Conservation (phyloP, 345 rosid genomes). For the Microthlaspi erraticum region DNA sequence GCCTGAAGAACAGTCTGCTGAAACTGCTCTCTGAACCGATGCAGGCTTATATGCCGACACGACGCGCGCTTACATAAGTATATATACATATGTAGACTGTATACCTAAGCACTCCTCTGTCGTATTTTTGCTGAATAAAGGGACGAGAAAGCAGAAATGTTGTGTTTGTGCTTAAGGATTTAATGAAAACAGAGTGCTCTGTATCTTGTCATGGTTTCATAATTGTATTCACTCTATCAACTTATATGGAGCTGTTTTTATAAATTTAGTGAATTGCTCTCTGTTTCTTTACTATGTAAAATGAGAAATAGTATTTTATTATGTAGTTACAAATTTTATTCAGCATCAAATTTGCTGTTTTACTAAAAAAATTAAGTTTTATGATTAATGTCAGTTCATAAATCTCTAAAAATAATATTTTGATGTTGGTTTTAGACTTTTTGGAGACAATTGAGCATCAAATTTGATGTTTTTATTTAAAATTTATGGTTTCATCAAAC, state of each 20-base stretch:
- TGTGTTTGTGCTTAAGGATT: slow-evolving; percentile 20
- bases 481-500: too few relatives aligned
- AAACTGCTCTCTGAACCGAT: slow-evolving; percentile 28
- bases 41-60: slow-evolving; percentile 1
- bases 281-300: too few relatives aligned
- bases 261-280: not conserved
- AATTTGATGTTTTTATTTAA: too few relatives aligned
- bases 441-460: too few relatives aligned
- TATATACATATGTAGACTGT: slow-evolving; percentile 29
- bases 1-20: slow-evolving; percentile 50
- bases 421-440: too few relatives aligned
- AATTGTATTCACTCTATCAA: not conserved
- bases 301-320: too few relatives aligned
- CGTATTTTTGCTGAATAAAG: slow-evolving; percentile 31
- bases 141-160: slow-evolving; percentile 20
- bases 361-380: too few relatives aligned
- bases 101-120: slow-evolving; percentile 14
- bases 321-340: too few relatives aligned
- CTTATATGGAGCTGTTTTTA: slow-evolving; percentile 19
- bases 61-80: not conserved
- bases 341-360: too few relatives aligned
- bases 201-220: slow-evolving; percentile 38
- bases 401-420: too few relatives aligned
- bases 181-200: slow-evolving; percentile 31
- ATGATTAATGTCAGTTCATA: too few relatives aligned